Base-by-base conservation (phyloP, 1,139 yeast genomes). In the Nakaseomyces glabratus region DNA sequence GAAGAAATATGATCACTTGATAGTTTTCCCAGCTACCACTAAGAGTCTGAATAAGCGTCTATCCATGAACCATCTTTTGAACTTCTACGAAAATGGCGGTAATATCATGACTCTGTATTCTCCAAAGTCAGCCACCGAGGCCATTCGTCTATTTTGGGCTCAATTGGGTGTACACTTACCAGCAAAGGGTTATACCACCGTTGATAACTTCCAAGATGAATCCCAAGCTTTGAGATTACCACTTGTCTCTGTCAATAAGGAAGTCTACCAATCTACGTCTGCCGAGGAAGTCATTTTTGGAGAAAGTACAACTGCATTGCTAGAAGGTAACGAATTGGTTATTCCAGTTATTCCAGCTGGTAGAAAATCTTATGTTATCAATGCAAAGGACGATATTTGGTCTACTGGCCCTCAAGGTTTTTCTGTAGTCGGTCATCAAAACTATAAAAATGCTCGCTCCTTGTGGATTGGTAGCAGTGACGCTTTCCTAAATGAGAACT, bases 121-220 rank as follows among this genome's bases (percentile, higher is more conserved):
- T 14, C 67, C 76, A 20, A 47, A 51, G 18, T 79, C 79, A n/a
- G 63, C 76, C 18, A 82, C 93, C 19, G 86, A 81, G 32, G 72
- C 79, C 15, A 60, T 80, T 20, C 71, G 86, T 41, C 62, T 69
- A 4, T 79, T 81, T 49, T 69, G 84, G 49, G 74, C 77, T 48
- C 88, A 88, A 57, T 61, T 86, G 46, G 98, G 95, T 19, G 77
- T 93, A 35, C 73, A 68, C 50, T 84, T 95, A 40, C 71, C 94
- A 28, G 94, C 95, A 39, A 80, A 76, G 53, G 79, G 76, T 35
- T 78, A 73, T 57, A 60, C 65, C 40, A 63, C 80, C 37, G 60
- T 69, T 9, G 95, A 86, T 58, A 81, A 82, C 56, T 85, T 84
- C 60, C 62, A 57, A 21, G 48, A 52, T 6, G 28, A 33, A 3